A percentile compares a stretch with the other conserved stretches of the same genome.
Conservation (phyloP, 768 basidiomycete genomes). For the Boletellus ananas region DNA sequence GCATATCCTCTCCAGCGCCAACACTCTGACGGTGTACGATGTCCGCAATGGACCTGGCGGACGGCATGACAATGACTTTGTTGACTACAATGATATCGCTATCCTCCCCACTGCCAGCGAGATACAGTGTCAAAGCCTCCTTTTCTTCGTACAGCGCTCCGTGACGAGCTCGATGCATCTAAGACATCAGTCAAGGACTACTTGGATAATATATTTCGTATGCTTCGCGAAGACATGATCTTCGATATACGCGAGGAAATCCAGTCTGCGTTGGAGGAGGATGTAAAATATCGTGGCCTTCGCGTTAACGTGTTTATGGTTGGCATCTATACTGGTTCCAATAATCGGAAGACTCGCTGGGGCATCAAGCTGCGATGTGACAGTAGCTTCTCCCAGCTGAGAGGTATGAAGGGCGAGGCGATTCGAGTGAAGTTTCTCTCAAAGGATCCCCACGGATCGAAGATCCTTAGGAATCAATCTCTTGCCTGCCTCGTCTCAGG, state of each 20-base stretch:
- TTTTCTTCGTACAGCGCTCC: constrained; percentile 44
- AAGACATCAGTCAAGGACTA: constrained; percentile 39
- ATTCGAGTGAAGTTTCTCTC: constrained; percentile 31
- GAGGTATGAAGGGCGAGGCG: no score
- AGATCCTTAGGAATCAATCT: constrained; percentile 51
- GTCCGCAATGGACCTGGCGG: constrained; percentile 46
- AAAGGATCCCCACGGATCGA: constrained; percentile 25
- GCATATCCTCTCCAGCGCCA: constrained; percentile 30
- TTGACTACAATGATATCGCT: constrained; percentile 51
- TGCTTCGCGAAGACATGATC: constrained; percentile 63
- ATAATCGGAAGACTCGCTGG: constrained; percentile 33
- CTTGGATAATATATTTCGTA: constrained; percentile 62
- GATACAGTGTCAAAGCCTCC: constrained; percentile 42
- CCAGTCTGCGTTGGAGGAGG: no score
- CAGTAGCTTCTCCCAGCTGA: constrained; percentile 35
- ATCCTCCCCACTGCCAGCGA: constrained; percentile 65
- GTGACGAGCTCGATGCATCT: constrained; percentile 13
- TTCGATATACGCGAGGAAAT: constrained; percentile 53
- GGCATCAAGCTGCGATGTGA: constrained; percentile 37
- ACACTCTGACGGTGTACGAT: constrained; percentile 12
- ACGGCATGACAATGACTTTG: constrained; percentile 66
- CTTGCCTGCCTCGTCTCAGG: constrained; percentile 49
- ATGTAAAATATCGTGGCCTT: no score
- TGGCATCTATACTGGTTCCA: constrained; percentile 34
- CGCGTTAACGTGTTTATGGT: constrained; percentile 34